A percentile compares a stretch with the other conserved stretches of the same genome.
phyloP scores from a whole-genome alignment of 306 rosid species.

The Prunus mira region DNA sequence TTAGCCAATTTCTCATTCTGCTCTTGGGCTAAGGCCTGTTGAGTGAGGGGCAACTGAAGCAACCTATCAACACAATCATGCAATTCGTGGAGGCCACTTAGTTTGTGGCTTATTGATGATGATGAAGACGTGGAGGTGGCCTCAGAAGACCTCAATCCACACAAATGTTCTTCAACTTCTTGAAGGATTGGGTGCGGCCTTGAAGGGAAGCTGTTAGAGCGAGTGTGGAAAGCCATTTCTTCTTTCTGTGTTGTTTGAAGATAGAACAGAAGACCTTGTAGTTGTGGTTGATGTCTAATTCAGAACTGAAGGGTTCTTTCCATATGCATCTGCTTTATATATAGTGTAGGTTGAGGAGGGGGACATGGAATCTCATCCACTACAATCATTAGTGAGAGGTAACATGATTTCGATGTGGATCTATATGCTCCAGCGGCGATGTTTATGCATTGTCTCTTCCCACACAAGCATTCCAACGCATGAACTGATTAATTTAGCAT shows the following conservation, averaged over 20 bases:
- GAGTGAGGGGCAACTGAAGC: slow-evolving; percentile 26
- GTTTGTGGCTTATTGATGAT: slow-evolving; percentile 21
- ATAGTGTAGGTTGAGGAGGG: background rate
- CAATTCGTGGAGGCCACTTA: slow-evolving; percentile 34
- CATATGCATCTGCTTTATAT: slow-evolving; percentile 1
- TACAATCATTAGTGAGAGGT: background rate
- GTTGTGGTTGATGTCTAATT: background rate
- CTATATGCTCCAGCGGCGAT: background rate
- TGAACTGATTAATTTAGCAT: background rate
- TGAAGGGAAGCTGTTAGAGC: slow-evolving; percentile 40
- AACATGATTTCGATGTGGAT: background rate
- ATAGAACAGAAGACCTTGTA: background rate
- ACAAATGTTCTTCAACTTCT: slow-evolving; percentile 27
- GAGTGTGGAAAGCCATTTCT: slow-evolving; percentile 32
- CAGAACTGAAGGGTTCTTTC: background rate
- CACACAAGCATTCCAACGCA: slow-evolving; percentile 11
- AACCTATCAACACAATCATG: slow-evolving; percentile 35
- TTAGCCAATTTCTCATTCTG: slow-evolving; percentile 25
- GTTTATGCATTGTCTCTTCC: background rate
- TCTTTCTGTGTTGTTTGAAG: background rate
- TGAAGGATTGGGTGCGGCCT: slow-evolving; percentile 35
- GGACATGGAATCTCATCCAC: slow-evolving; percentile 14
- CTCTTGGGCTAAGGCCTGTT: slow-evolving; percentile 26
- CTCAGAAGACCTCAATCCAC: slow-evolving; percentile 24
- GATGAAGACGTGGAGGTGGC: slow-evolving; percentile 21